These are phyloP conservation scores for Helotiales sp. DNA, from an alignment of 2,329 filamentous ascomycete species.

Conservation along the genomic window DNA sequence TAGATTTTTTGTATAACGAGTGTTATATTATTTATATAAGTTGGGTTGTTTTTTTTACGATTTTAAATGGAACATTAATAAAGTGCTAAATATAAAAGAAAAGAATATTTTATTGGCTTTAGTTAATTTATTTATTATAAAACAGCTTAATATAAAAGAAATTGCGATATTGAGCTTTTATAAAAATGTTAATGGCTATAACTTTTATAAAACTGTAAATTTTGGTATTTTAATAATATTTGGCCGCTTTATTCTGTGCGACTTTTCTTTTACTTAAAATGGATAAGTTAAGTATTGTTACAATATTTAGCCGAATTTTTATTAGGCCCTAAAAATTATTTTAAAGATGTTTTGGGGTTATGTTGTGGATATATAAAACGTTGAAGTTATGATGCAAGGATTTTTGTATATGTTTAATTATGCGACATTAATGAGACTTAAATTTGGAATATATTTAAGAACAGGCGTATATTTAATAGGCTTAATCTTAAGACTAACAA, in stretches of 20 bases:
- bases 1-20: slow-evolving; percentile 94
- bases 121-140: slow-evolving; percentile 31
- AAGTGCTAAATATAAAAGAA: slow-evolving; percentile 35
- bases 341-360: slow-evolving; percentile 45
- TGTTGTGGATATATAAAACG: slow-evolving; percentile 46
- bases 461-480: slow-evolving; percentile 33
- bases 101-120: slow-evolving; percentile 35
- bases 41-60: slow-evolving; percentile 27
- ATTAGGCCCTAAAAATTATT: slow-evolving; percentile 46
- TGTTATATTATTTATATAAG: slow-evolving; percentile 98
- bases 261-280: slow-evolving; percentile 34
- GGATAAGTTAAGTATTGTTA: slow-evolving; percentile 35
- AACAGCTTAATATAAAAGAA: slow-evolving; percentile 35
- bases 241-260: slow-evolving; percentile 36
- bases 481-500: slow-evolving; percentile 32
- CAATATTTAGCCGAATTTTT: slow-evolving; percentile 37
- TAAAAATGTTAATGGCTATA: slow-evolving; percentile 32
- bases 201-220: slow-evolving; percentile 34
- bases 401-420: no score
- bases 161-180: slow-evolving; percentile 28
- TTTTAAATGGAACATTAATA: slow-evolving; percentile 30
- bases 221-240: slow-evolving; percentile 35
- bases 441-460: slow-evolving; percentile 38
- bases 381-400: slow-evolving; percentile 44
- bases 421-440: slow-evolving; percentile 30